Conservation (phyloP, 1,139 yeast species). For the Pichia sp. region DNA sequence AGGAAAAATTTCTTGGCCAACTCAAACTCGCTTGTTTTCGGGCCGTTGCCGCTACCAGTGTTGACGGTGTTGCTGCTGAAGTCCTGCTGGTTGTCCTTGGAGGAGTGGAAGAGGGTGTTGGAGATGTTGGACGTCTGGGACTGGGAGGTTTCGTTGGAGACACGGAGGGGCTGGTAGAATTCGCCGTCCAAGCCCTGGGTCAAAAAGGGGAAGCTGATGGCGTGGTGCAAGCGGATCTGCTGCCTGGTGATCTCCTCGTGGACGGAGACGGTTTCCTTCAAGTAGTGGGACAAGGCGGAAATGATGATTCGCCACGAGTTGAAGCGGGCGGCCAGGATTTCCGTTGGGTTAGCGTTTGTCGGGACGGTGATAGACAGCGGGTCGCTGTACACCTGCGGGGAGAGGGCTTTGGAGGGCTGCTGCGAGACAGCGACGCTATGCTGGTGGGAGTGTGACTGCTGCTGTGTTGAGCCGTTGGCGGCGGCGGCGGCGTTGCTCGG, state of each 20-base stretch:
- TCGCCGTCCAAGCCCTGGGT: slow-evolving; percentile 36
- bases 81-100: slow-evolving; percentile 9
- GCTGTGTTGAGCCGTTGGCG: not conserved
- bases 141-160: slow-evolving; percentile 14
- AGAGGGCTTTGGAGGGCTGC: not conserved
- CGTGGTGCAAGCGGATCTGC: slow-evolving; percentile 75
- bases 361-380: slow-evolving; percentile 47
- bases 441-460: not conserved
- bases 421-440: not conserved
- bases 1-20: slow-evolving; percentile 50
- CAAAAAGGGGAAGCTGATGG: slow-evolving; percentile 55
- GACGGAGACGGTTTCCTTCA: slow-evolving; percentile 74
- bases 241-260: slow-evolving; percentile 86
- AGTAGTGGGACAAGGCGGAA: slow-evolving; percentile 66
- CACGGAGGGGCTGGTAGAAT: slow-evolving; percentile 32
- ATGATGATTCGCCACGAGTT: slow-evolving; percentile 82
- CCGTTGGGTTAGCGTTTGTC: slow-evolving; percentile 70
- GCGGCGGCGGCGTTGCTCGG: not conserved
- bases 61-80: not conserved
- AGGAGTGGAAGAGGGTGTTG: slow-evolving; percentile 14
- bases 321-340: slow-evolving; percentile 75
- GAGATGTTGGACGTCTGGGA: slow-evolving; percentile 11
- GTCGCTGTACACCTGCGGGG: slow-evolving; percentile 22
- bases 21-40: slow-evolving; percentile 31
- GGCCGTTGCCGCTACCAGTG: slow-evolving; percentile 13